A percentile compares a stretch with the other conserved stretches of the same genome.
Conservation (phyloP, 768 basidiomycete species). For the Hygrophorus pudorinus region DNA sequence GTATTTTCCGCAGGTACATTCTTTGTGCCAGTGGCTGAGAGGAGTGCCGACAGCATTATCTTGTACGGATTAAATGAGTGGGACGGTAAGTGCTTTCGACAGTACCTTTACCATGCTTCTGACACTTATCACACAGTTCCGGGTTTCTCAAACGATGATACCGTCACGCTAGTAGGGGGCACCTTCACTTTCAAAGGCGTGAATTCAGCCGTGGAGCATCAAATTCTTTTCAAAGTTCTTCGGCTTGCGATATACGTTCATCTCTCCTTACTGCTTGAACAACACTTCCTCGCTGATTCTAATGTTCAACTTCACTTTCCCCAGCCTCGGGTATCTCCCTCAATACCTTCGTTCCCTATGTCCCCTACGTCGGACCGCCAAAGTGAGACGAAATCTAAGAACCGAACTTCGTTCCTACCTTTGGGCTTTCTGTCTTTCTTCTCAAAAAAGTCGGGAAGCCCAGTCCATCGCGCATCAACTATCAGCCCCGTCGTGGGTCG, state of each 20-base stretch:
- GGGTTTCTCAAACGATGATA: constrained; percentile 10
- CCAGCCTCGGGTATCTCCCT: constrained; percentile 19
- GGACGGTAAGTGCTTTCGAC: constrained; percentile 28
- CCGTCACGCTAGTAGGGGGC: constrained; percentile 43
- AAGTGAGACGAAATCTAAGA: constrained; percentile 12
- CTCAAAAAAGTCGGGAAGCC: constrained; percentile 17
- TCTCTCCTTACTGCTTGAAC: constrained; percentile 52
- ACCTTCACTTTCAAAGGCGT: constrained; percentile 47
- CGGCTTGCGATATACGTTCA: constrained; percentile 43
- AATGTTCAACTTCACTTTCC: constrained; percentile 28
- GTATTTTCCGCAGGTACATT: constrained; percentile 32
- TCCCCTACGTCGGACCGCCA: not conserved
- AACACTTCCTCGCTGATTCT: constrained; percentile 42
- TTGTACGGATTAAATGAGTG: constrained; percentile 44
- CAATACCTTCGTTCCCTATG: constrained; percentile 18
- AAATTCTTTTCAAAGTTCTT: constrained; percentile 36
- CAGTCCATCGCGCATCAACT: constrained; percentile 9
- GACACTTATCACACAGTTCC: not conserved
- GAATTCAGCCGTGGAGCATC: constrained; percentile 31
- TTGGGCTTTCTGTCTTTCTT: constrained; percentile 34
- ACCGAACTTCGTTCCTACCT: constrained; percentile 25
- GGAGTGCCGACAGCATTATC: constrained; percentile 19
- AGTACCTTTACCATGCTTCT: not conserved
- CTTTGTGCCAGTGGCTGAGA: constrained; percentile 23
- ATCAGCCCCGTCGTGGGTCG: constrained; percentile 19